phyloP scores from a whole-genome alignment of 768 basidiomycete genomes.

The Tricholoma sp. region DNA sequence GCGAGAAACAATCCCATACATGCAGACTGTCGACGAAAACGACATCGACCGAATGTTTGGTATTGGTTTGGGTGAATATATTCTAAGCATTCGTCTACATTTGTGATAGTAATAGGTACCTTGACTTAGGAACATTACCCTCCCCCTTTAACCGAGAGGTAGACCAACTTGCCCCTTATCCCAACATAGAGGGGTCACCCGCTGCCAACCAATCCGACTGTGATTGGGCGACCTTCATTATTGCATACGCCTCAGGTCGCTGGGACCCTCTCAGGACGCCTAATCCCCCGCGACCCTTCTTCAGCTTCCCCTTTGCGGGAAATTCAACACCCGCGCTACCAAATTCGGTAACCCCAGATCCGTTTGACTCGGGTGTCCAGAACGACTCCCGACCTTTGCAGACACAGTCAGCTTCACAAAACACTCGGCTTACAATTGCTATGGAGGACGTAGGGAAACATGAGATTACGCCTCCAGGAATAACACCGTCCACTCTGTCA shows the following conservation, averaged over 20 bases:
- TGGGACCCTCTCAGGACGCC: constrained; percentile 79
- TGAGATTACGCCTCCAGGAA: constrained; percentile 1
- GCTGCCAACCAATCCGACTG: constrained; percentile 22
- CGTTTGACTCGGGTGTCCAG: neutral
- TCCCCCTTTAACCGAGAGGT: constrained; percentile 14
- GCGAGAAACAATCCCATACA: constrained; percentile 9
- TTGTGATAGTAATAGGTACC: neutral
- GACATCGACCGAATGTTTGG: constrained; percentile 12
- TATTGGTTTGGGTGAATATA: constrained; percentile 16
- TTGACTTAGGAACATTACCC: constrained; percentile 14
- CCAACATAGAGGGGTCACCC: neutral
- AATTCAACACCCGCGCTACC: constrained; percentile 1
- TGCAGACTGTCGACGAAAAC: constrained; percentile 22
- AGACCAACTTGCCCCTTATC: constrained; percentile 3
- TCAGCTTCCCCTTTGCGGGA: constrained; percentile 2
- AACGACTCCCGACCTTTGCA: neutral
- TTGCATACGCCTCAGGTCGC: constrained; percentile 68
- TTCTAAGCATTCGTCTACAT: neutral
- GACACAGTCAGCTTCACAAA: neutral
- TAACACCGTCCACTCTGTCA: constrained; percentile 12
- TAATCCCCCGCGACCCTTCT: constrained; percentile 39
- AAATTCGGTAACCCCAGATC: neutral
- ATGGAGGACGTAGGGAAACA: constrained; percentile 1
- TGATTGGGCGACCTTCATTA: constrained; percentile 75
- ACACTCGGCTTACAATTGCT: neutral